Evolutionary conservation across 2,329 filamentous ascomycete species (phyloP), one percentile per base, ranked within the genome.

Genomic region (Cytospora chrysosperma): DNA sequence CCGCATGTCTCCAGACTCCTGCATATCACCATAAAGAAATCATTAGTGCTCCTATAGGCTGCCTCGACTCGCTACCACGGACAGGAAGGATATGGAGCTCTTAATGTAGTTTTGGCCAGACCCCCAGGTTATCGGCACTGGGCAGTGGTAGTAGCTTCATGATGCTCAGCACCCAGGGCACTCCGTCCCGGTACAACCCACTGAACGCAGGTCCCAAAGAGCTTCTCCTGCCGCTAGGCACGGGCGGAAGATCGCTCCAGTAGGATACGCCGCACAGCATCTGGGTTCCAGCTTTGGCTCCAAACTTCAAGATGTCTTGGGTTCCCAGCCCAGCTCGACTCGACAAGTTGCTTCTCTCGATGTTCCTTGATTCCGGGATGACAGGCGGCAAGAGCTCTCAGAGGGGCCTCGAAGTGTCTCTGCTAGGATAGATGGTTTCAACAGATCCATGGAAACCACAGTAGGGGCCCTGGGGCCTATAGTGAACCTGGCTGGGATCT

Each of bases 401-500:
- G n/a, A 24, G 24, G 40, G n/a, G 43, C n/a, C n/a, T 24, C 43
- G 7, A 24, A 24, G n/a, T 15, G 8, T 40, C 43, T 47, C 43
- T 47, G 12, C n/a, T 12, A 13, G 43, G 9, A 47, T n/a, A 47
- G 43, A 24, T n/a, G n/a, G n/a, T n/a, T n/a, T n/a, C n/a, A n/a
- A n/a, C n/a, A n/a, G n/a, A 47, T 21, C 7, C 12, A 40, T 34
- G 32, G 32, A 34, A 13, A 34, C 12, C 43, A 47, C 9, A 47
- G n/a, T 21, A 47, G 17, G n/a, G 19, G 13, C n/a, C n/a, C 13
- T 24, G 17, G n/a, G 19, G 13, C n/a, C n/a, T 47, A 47, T 47
- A 24, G 21, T 47, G 21, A 47, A n/a, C 43, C 43, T 51, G 53
- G 57, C 59, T 55, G 24, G 26, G 51, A 55, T 21, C 51, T 37